Conservation (phyloP, 768 basidiomycete species). For the Dacryopinax spathularia region DNA sequence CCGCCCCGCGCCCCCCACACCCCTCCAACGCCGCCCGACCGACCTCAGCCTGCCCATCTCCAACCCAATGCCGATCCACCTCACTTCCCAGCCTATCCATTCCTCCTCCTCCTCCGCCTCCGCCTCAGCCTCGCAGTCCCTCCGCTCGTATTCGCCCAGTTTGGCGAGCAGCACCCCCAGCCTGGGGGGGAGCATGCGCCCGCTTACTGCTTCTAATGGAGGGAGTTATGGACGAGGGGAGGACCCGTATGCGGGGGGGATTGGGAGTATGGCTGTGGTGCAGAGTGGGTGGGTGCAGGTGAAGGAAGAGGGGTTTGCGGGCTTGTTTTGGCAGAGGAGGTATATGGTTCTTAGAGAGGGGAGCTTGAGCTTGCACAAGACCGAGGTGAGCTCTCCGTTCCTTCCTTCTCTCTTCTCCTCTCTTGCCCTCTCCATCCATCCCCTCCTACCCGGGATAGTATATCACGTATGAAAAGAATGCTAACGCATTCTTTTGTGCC, state of each 20-base stretch:
- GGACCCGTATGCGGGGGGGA: background rate
- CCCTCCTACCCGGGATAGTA: background rate
- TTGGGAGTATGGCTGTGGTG: constrained; percentile 27
- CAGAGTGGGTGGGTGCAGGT: constrained; percentile 63
- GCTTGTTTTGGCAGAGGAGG: constrained; percentile 82
- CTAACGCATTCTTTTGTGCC: constrained; percentile 13
- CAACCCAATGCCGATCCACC: background rate
- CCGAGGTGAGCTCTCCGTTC: constrained; percentile 50
- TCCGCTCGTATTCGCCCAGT: background rate
- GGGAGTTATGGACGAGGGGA: no score
- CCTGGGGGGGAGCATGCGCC: background rate
- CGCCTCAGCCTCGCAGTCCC: no score
- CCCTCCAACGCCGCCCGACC: background rate
- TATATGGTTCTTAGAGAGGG: constrained; percentile 78
- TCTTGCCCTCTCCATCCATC: background rate
- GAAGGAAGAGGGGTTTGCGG: constrained; percentile 89
- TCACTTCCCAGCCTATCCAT: background rate
- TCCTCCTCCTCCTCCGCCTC: background rate
- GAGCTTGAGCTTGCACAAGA: constrained; percentile 71
- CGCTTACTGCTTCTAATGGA: no score
- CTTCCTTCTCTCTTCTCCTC: background rate
- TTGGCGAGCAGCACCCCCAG: background rate
- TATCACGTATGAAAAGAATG: background rate
- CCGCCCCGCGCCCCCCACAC: background rate
- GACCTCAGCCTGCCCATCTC: background rate